These are phyloP conservation scores for Sporothrix brunneoviolacea DNA, from an alignment of 2,329 filamentous ascomycete genomes.

Conservation along the genomic window DNA sequence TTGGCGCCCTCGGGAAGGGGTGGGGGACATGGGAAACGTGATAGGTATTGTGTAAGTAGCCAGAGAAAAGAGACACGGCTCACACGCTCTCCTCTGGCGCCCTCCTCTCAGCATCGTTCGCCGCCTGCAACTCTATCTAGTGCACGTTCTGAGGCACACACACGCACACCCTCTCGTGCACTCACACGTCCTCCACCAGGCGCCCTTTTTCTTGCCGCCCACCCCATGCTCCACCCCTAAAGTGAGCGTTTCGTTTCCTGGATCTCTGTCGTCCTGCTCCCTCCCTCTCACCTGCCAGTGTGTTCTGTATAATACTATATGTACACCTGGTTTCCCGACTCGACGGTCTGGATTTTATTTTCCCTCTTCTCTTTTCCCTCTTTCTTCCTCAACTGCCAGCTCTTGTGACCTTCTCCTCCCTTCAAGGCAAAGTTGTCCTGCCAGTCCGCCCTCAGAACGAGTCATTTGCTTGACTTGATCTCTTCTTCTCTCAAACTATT, in stretches of 20 bases:
- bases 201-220: constrained; percentile 10
- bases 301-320: constrained; percentile 2
- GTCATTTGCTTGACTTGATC: constrained; percentile 40
- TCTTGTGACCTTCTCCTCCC: constrained; percentile 23
- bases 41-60: constrained; percentile 4
- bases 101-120: background rate
- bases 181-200: background rate
- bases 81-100: background rate
- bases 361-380: background rate
- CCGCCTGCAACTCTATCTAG: background rate
- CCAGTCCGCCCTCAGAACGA: constrained; percentile 29
- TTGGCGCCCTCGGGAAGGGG: constrained; percentile 7
- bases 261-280: background rate
- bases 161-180: constrained; percentile 1
- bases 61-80: background rate
- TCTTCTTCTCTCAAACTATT: constrained; percentile 7
- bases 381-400: constrained; percentile 28
- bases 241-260: background rate
- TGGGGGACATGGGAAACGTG: background rate
- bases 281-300: background rate
- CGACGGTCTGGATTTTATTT: background rate
- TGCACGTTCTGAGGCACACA: background rate
- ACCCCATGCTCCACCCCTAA: constrained; percentile 6
- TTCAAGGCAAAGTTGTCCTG: constrained; percentile 30
- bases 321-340: constrained; percentile 6